phyloP scores from a whole-genome alignment of 2,329 filamentous ascomycete species.

The Penicillium olsonii region DNA sequence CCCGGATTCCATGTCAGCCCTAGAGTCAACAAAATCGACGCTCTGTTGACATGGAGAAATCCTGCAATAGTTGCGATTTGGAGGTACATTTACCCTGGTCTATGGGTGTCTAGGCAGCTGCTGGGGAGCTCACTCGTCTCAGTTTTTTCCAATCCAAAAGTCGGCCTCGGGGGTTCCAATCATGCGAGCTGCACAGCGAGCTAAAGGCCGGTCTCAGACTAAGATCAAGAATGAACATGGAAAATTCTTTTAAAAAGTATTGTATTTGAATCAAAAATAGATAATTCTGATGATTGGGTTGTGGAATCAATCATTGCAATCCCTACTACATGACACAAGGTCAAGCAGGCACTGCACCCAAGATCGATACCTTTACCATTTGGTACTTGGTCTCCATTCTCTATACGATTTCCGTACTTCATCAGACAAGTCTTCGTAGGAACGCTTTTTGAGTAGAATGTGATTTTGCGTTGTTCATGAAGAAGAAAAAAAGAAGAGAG shows the following conservation, averaged over 20 bases:
- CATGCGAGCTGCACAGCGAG: too few species aligned
- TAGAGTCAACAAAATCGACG: too few species aligned
- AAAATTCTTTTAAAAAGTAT: not conserved
- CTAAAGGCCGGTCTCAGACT: too few species aligned
- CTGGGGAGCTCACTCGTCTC: too few species aligned
- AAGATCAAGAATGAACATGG: not conserved
- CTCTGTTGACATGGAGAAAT: too few species aligned
- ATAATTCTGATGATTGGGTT: constrained; percentile 25
- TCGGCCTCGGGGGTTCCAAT: too few species aligned
- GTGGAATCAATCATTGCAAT: constrained; percentile 63
- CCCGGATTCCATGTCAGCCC: too few species aligned
- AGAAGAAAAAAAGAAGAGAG: constrained; percentile 40
- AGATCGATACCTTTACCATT: constrained; percentile 50
- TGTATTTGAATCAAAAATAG: not conserved
- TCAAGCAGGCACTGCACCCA: constrained; percentile 59
- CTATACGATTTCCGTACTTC: constrained; percentile 60
- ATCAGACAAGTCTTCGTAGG: constrained; percentile 57
- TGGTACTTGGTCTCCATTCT: constrained; percentile 54
- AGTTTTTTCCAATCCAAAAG: too few species aligned
- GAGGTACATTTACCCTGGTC: too few species aligned
- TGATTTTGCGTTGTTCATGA: constrained; percentile 60
- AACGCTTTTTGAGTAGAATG: constrained; percentile 60
- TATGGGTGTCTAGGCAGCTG: too few species aligned
- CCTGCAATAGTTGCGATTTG: too few species aligned
- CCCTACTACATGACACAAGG: constrained; percentile 49